phyloP scores from a whole-genome alignment of 1,139 yeast genomes.

The Suhomyces maxii region DNA sequence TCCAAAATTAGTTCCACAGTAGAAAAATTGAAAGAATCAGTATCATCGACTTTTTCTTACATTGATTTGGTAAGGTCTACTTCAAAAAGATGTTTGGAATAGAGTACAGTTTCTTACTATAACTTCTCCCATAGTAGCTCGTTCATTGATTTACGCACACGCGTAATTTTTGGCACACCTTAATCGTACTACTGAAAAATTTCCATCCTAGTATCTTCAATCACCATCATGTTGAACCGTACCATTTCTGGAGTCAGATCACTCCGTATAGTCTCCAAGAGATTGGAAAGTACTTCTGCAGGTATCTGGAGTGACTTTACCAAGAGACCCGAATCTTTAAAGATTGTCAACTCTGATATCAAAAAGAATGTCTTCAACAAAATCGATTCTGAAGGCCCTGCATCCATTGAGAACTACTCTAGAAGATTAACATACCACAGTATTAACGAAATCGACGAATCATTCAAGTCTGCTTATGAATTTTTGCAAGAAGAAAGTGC shows the following conservation, averaged over 20 bases:
- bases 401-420: conserved; percentile 22
- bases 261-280: conserved; percentile 10
- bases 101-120: too few species aligned
- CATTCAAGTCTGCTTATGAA: conserved; percentile 68
- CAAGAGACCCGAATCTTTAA: conserved; percentile 41
- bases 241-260: conserved; percentile 9
- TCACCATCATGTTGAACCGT: conserved; percentile 8
- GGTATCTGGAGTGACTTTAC: conserved; percentile 53
- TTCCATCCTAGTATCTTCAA: neutral
- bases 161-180: conserved; percentile 1
- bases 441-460: conserved; percentile 69
- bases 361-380: conserved; percentile 37
- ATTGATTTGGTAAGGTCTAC: too few species aligned
- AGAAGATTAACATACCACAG: conserved; percentile 50
- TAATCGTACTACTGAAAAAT: conserved; percentile 2
- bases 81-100: too few species aligned
- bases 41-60: too few species aligned
- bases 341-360: conserved; percentile 29
- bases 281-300: conserved; percentile 11
- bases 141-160: neutral
- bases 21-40: too few species aligned
- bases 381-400: conserved; percentile 31
- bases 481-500: conserved; percentile 52
- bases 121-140: too few species aligned
- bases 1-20: too few species aligned